Base-by-base conservation (phyloP, 192 early-diverging fungal genomes). In the Coemansia sp. region DNA sequence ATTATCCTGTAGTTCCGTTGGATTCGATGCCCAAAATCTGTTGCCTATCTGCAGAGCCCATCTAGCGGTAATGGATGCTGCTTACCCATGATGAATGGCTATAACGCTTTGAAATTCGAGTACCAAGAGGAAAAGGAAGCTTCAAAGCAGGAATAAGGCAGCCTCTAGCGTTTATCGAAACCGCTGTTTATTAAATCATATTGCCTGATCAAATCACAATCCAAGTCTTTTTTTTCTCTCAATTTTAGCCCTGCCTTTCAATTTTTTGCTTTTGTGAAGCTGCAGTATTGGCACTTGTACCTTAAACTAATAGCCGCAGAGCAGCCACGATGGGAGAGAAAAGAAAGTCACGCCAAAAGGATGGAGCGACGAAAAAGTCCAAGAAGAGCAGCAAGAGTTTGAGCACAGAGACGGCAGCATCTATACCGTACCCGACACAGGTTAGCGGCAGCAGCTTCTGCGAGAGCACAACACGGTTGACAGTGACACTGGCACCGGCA, bases 401-500 rank as follows among this genome's bases (percentile, higher is more conserved):
- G 12, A 43, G 27, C 51, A 62, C 3, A 35, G 12, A 29, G 14
- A 29, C 29, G 17, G 29, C 16, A 17, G 3, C 50, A 2, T 39
- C 61, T 5, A 67, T 82, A 57, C 64, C 74, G n/a, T 76, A 75
- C 47, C 78, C 78, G 7, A 43, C 47, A 39, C 17, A 59, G 10
- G 54, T 69, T 31, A 21, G 50, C 11, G 61, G 62, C 37, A 74
- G 67, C 58, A 72, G 80, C 70, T 82, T 82, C 52, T 59, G 64
- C 47, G 80, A 82, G 50, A 63, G 66, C 57, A 74, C 71, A 23
- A 45, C 59, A 37, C 72, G 43, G 25, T 25, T 82, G 35, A 74
- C 72, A 8, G 76, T 82, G 35, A 75, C 75, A 21, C 69, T 82
- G 38, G 68, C 81, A 17, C 71, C 81, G 12, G 53, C 67, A 19